Conservation (phyloP, 257 asterid species). For the Thymus mandschuricus region DNA sequence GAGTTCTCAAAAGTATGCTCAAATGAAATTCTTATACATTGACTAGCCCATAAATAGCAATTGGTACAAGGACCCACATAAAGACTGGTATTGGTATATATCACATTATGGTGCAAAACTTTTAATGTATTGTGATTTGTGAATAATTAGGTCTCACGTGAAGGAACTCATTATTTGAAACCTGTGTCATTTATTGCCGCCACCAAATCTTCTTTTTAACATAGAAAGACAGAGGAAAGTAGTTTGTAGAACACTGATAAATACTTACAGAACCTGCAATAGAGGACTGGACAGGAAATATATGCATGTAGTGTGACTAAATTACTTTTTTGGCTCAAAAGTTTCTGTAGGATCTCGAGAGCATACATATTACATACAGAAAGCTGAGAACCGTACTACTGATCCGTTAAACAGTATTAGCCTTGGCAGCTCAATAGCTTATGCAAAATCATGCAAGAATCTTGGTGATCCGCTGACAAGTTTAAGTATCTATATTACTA, state of each 20-base stretch:
- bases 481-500: neutral
- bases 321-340: conserved; percentile 1
- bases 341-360: neutral
- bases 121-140: conserved; percentile 11
- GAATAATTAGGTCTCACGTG: conserved; percentile 8
- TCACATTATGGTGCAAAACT: neutral
- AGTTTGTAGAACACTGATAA: conserved; percentile 4
- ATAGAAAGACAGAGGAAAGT: neutral
- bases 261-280: neutral
- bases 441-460: conserved; percentile 17
- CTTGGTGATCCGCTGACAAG: conserved; percentile 4
- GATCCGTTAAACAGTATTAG: conserved; percentile 1
- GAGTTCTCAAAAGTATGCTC: conserved; percentile 1
- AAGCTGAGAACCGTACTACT: conserved; percentile 9
- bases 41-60: neutral
- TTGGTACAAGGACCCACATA: neutral
- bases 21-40: conserved; percentile 9
- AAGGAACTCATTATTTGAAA: conserved; percentile 8
- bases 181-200: neutral
- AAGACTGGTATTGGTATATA: neutral
- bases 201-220: neutral
- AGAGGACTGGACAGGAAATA: conserved; percentile 13
- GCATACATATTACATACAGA: conserved; percentile 5
- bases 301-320: neutral
- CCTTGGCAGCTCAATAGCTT: conserved; percentile 2